Evolutionary conservation across 164 flowering plant species (phyloP).

Genomic region (Stephania yunnanensis): DNA sequence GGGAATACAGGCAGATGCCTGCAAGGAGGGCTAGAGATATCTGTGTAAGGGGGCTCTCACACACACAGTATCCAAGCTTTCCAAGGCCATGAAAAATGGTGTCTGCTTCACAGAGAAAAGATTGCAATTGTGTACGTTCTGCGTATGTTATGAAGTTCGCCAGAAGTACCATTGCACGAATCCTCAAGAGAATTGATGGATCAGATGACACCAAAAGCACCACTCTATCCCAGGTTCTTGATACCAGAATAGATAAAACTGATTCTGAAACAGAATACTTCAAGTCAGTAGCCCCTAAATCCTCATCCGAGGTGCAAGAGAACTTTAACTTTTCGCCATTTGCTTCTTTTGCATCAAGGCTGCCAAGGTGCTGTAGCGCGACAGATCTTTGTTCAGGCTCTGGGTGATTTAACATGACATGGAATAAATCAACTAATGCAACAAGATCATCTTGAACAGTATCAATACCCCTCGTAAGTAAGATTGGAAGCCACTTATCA

Average conservation of each 20-base stretch:
- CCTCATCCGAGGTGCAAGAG: conserved; percentile 14
- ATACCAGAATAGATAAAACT: conserved; percentile 44
- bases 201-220: conserved; percentile 60
- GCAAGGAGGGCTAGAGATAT: conserved; percentile 75
- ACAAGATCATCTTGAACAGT: conserved; percentile 32
- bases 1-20: conserved; percentile 60
- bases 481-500: conserved; percentile 63
- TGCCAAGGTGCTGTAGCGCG: conserved; percentile 58
- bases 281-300: conserved; percentile 23
- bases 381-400: conserved; percentile 83
- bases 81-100: conserved; percentile 47
- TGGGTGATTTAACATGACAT: conserved; percentile 54
- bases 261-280: conserved; percentile 33
- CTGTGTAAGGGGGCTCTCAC: conserved; percentile 49
- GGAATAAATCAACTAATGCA: conserved; percentile 50
- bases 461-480: conserved; percentile 44
- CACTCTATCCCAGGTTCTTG: conserved; percentile 75
- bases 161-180: conserved; percentile 60
- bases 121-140: conserved; percentile 46
- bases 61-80: conserved; percentile 33
- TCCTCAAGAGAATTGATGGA: conserved; percentile 46
- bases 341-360: conserved; percentile 48
- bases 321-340: conserved; percentile 23
- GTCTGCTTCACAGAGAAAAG: conserved; percentile 65
- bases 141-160: conserved; percentile 56